Conservation (phyloP, 805 yeast species). For the Sungouiella thailandica region DNA sequence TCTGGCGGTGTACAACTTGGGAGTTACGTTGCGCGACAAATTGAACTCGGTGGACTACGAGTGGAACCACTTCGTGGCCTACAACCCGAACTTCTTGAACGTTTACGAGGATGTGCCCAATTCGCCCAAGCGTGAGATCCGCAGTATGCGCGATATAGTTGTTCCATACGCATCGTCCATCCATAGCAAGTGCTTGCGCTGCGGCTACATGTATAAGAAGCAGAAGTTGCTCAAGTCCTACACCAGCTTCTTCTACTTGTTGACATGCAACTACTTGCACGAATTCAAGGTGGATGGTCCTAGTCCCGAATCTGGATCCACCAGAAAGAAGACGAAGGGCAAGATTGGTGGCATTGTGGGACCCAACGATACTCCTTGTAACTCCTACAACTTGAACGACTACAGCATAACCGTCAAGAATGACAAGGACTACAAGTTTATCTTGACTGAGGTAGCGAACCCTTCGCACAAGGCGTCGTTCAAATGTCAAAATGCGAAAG, state of each 20-base stretch:
- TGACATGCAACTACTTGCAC: slow-evolving; percentile 40
- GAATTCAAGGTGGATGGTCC: slow-evolving; percentile 33
- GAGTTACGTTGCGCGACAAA: slow-evolving; percentile 20
- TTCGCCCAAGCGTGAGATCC: slow-evolving; percentile 15
- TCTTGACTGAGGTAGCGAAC: slow-evolving; percentile 24
- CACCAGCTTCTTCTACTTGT: slow-evolving; percentile 31
- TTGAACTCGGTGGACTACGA: slow-evolving; percentile 24
- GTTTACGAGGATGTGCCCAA: slow-evolving; percentile 14
- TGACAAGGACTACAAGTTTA: slow-evolving; percentile 30
- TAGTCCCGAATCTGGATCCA: slow-evolving; percentile 6
- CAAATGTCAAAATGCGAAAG: slow-evolving; percentile 40
- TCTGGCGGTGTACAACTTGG: slow-evolving; percentile 16
- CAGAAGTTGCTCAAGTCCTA: slow-evolving; percentile 38
- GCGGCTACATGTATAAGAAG: slow-evolving; percentile 37
- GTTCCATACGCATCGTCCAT: slow-evolving; percentile 34
- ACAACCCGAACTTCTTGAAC: slow-evolving; percentile 26
- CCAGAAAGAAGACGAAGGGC: slow-evolving; percentile 20
- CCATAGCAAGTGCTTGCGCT: slow-evolving; percentile 36
- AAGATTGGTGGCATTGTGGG: slow-evolving; percentile 38
- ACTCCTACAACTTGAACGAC: slow-evolving; percentile 40
- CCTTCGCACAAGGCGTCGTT: slow-evolving; percentile 32
- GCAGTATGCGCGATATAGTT: slow-evolving; percentile 17
- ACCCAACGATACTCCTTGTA: slow-evolving; percentile 35
- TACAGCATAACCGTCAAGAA: slow-evolving; percentile 28
- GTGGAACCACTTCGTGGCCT: slow-evolving; percentile 35